Percentiles rank a stretch among this genome's conserved stretches.
Evolutionary conservation across 2,329 filamentous ascomycete genomes (phyloP).

Genomic region (Talaromyces marneffei): DNA sequence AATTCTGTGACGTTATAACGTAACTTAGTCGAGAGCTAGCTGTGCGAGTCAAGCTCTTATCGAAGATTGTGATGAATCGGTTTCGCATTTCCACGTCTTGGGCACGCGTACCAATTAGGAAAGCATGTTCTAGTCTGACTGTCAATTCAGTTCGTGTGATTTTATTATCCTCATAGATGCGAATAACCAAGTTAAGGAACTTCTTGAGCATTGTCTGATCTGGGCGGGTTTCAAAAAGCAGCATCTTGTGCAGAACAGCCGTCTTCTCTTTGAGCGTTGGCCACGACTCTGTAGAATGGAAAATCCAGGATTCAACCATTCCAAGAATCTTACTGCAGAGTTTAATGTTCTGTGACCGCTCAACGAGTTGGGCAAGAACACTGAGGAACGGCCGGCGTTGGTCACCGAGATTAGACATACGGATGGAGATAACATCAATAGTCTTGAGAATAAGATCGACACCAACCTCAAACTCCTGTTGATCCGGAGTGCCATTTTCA

Average conservation of each 20-base stretch:
- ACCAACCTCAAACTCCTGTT: slow-evolving; percentile 80
- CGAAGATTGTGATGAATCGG: slow-evolving; percentile 93
- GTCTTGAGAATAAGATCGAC: slow-evolving; percentile 89
- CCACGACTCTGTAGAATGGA: slow-evolving; percentile 89
- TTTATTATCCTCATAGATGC: slow-evolving; percentile 96
- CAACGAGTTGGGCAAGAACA: slow-evolving; percentile 87
- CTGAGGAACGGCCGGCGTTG: slow-evolving; percentile 89
- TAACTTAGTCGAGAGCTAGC: slow-evolving; percentile 85
- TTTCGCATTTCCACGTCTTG: slow-evolving; percentile 96
- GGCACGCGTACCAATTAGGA: slow-evolving; percentile 88
- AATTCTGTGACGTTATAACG: slow-evolving; percentile 86
- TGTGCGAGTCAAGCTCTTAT: slow-evolving; percentile 87
- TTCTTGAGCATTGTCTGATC: slow-evolving; percentile 83
- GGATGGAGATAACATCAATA: slow-evolving; percentile 82
- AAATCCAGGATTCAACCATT: slow-evolving; percentile 95
- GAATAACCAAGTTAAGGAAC: slow-evolving; percentile 91
- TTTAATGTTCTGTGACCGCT: slow-evolving; percentile 81
- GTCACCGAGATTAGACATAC: slow-evolving; percentile 89
- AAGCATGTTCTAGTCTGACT: slow-evolving; percentile 95
- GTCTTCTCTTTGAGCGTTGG: slow-evolving; percentile 98
- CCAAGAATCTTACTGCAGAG: slow-evolving; percentile 88
- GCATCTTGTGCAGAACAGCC: slow-evolving; percentile 97
- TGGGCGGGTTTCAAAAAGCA: slow-evolving; percentile 80
- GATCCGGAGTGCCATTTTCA: slow-evolving; percentile 47
- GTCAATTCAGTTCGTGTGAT: slow-evolving; percentile 93